Percentiles rank a stretch among this genome's conserved stretches.
Conservation (phyloP, 1,284 basidiomycete species). For the Exobasidium cylindrosporum region DNA sequence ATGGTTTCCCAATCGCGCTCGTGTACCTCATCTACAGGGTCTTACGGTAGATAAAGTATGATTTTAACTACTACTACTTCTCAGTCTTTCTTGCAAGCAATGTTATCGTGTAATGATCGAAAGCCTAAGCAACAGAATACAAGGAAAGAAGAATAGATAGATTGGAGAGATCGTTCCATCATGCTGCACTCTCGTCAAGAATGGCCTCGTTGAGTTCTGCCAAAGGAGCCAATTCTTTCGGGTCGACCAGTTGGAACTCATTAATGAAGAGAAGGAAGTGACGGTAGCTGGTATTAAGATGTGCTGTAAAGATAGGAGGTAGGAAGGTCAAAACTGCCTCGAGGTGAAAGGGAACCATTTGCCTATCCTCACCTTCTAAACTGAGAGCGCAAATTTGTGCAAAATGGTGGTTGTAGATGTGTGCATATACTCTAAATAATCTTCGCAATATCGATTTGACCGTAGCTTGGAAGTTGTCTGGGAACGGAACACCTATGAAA, state of each 20-base stretch:
- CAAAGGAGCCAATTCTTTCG: conserved; percentile 90
- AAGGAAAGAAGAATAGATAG: not conserved
- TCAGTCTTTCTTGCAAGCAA: too few species aligned
- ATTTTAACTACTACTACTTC: too few species aligned
- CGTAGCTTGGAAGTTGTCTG: conserved; percentile 82
- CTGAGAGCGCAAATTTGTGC: conserved; percentile 97
- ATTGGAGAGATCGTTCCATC: not conserved
- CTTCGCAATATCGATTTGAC: conserved; percentile 88
- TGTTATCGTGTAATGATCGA: not conserved
- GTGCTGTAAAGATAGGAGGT: conserved; percentile 61
- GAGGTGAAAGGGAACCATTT: not conserved
- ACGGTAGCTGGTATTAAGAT: conserved; percentile 96
- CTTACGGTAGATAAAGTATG: not conserved
- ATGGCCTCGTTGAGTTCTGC: conserved; percentile 97
- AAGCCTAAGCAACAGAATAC: not conserved
- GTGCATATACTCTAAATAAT: conserved; percentile 94
- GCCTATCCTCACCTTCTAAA: conserved; percentile 74
- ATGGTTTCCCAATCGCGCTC: conserved; percentile 23
- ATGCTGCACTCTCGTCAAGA: conserved; percentile 57
- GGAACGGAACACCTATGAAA: conserved; percentile 75
- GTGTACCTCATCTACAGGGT: conserved; percentile 3
- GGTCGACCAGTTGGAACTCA: conserved; percentile 97
- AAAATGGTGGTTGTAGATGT: conserved; percentile 99
- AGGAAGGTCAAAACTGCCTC: not conserved
- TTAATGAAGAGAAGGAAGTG: conserved; percentile 97